Conservation (phyloP, 441 rosid genomes). For the Cnidoscolus chayamansa region DNA sequence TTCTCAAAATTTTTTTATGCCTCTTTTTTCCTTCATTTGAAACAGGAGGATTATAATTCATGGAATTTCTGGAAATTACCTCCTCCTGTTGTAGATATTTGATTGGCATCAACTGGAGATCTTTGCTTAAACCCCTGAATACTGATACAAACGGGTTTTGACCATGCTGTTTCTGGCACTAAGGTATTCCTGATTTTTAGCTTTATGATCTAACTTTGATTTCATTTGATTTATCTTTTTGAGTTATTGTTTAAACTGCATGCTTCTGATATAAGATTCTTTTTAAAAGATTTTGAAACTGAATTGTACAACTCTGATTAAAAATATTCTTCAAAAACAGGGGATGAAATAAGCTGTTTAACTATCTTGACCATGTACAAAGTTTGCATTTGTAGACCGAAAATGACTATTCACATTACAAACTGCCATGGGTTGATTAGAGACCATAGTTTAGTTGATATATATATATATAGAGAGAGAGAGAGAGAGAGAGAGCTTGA, state of each 20-base stretch:
- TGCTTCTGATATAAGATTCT: background rate
- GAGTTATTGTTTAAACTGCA: background rate
- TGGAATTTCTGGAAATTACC: slow-evolving; percentile 98
- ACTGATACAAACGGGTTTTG: slow-evolving; percentile 6
- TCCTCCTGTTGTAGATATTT: slow-evolving; percentile 45
- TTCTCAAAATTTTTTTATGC: background rate
- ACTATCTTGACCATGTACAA: background rate
- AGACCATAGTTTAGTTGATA: too few species aligned
- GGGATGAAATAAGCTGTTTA: background rate
- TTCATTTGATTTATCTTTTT: background rate
- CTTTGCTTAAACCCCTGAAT: slow-evolving; percentile 6
- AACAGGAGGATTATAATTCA: slow-evolving; percentile 86
- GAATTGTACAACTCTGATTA: background rate
- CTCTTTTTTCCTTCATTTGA: slow-evolving; percentile 9
- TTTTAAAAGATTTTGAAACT: background rate
- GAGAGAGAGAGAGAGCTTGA: background rate
- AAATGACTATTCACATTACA: background rate
- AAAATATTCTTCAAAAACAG: background rate
- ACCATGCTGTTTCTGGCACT: slow-evolving; percentile 18
- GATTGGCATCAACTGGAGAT: slow-evolving; percentile 16
- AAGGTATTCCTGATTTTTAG: slow-evolving; percentile 28
- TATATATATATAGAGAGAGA: too few species aligned
- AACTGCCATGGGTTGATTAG: background rate
- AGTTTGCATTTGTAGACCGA: background rate
- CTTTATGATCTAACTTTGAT: slow-evolving; percentile 1